A percentile compares a stretch with the other conserved stretches of the same genome.
These are phyloP conservation scores for Omphalea diandra DNA, from an alignment of 441 rosid species.

Conservation along the genomic window DNA sequence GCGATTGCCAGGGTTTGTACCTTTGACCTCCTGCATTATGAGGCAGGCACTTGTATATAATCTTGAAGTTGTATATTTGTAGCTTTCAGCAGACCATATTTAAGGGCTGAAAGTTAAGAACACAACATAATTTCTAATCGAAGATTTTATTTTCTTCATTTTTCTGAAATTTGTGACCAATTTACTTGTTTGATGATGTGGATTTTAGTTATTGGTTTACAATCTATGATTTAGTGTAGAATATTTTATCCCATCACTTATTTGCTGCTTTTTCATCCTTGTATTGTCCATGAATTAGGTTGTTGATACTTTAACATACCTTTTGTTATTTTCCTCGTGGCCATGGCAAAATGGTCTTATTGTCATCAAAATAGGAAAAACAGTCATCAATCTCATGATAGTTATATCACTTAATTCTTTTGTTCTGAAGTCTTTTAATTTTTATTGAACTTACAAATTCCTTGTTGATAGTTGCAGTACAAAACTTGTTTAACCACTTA, in stretches of 20 bases:
- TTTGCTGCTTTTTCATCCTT: not conserved
- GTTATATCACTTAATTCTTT: not conserved
- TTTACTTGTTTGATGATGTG: not conserved
- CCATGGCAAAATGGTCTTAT: not conserved
- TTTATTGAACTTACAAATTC: not conserved
- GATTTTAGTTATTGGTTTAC: not conserved
- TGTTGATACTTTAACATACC: not conserved
- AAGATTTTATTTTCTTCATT: not conserved
- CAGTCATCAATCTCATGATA: too few species aligned
- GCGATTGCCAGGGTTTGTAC: too few species aligned
- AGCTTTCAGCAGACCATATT: not conserved
- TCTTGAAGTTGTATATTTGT: not conserved
- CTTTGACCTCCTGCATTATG: too few species aligned
- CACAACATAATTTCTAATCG: not conserved
- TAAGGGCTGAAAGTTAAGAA: conserved; percentile 1
- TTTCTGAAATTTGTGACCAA: not conserved
- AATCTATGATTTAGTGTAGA: not conserved
- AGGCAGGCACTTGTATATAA: not conserved
- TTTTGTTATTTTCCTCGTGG: not conserved
- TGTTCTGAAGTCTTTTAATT: not conserved
- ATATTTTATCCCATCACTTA: not conserved
- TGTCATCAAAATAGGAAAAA: not conserved
- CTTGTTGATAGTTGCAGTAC: not conserved
- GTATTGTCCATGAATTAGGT: not conserved
- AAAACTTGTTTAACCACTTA: conserved; percentile 2